Evolutionary conservation across 2,329 filamentous ascomycete species (phyloP), one percentile per base, ranked within the genome.

Genomic region (Cladophialophora yegresii): DNA sequence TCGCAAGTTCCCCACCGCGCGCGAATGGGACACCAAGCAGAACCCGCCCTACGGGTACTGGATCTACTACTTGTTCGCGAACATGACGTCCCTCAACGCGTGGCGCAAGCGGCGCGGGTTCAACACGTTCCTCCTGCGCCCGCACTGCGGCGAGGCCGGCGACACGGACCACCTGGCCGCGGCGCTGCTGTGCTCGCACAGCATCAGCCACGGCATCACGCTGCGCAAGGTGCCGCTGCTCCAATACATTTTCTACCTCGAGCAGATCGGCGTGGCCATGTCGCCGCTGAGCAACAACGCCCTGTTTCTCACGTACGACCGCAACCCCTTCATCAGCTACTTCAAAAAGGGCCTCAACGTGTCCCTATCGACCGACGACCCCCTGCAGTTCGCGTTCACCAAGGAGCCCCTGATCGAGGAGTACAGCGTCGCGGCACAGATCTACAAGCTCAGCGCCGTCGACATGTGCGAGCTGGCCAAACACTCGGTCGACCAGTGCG

Each of bases 11-110:
- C 95, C 95, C 0, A 88, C 95, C 23, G 93, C 95, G 4, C 90
- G 87, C 67, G 87, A 87, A 60, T 99, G 95, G 95, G 85, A 88
- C 69, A 92, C 92, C 0, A 92, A 90, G 72, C 93, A 98, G 77
- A 99, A 99, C 74, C 95, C 95, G 13, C 95, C 95, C 0, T 99
- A 99, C 80, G 97, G 90, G 75, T 99, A 99, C 79, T 99, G 95
- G 95, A 90, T 98, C 74, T 99, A 99, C 79, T 96, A 96, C 74
- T 83, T 98, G 59, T 98, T 95, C 73, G 88, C 95, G 68, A 99
- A 99, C 76, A 92, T 97, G 77, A 85, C 89, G 0, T 96, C 93
- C 9, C 83, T 99, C 71, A 99, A 99, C 75, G 85, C 89, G 64
- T 97, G 91, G 89, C 87, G 95, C 50, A 93, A 92, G 74, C 88